phyloP scores from a whole-genome alignment of 2,329 filamentous ascomycete genomes.

The Exophiala aquamarina region DNA sequence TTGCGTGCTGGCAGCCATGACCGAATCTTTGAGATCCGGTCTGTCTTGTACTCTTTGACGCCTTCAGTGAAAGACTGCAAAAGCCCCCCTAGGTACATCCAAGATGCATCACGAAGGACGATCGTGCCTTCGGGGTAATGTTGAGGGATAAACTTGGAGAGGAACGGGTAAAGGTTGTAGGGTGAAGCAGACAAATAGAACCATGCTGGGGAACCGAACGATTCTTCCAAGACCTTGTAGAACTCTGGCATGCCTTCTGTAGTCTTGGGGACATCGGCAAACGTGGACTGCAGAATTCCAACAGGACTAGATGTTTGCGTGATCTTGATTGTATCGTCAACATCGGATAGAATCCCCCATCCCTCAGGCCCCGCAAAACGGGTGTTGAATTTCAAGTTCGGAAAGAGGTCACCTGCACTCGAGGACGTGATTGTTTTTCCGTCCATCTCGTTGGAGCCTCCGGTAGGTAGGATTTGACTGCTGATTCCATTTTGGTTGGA shows the following conservation, averaged over 20 bases:
- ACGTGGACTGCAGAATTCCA: slow-evolving; percentile 80
- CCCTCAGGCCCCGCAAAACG: slow-evolving; percentile 73
- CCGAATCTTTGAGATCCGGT: slow-evolving; percentile 75
- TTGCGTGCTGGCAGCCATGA: slow-evolving; percentile 74
- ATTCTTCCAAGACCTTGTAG: slow-evolving; percentile 64
- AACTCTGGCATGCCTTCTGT: slow-evolving; percentile 82
- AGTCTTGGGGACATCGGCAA: slow-evolving; percentile 70
- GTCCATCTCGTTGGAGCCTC: slow-evolving; percentile 43
- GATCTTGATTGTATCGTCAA: slow-evolving; percentile 94
- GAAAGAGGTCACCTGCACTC: slow-evolving; percentile 45
- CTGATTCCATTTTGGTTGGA: slow-evolving; percentile 72
- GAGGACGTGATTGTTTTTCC: slow-evolving; percentile 51
- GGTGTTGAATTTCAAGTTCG: slow-evolving; percentile 63
- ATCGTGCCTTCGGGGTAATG: slow-evolving; percentile 77
- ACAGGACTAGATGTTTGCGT: slow-evolving; percentile 78
- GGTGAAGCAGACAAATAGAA: slow-evolving; percentile 94
- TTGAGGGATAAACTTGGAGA: slow-evolving; percentile 69
- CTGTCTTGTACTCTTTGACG: slow-evolving; percentile 78
- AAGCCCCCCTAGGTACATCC: slow-evolving; percentile 80
- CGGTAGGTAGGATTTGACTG: slow-evolving; percentile 59
- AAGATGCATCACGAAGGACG: slow-evolving; percentile 79
- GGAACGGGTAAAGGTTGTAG: slow-evolving; percentile 89
- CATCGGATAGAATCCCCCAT: slow-evolving; percentile 83
- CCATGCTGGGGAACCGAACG: slow-evolving; percentile 66
- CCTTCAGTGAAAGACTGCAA: slow-evolving; percentile 75